Conservation (phyloP, 352 stramenopile genomes). For the Globisporangium nagaii region DNA sequence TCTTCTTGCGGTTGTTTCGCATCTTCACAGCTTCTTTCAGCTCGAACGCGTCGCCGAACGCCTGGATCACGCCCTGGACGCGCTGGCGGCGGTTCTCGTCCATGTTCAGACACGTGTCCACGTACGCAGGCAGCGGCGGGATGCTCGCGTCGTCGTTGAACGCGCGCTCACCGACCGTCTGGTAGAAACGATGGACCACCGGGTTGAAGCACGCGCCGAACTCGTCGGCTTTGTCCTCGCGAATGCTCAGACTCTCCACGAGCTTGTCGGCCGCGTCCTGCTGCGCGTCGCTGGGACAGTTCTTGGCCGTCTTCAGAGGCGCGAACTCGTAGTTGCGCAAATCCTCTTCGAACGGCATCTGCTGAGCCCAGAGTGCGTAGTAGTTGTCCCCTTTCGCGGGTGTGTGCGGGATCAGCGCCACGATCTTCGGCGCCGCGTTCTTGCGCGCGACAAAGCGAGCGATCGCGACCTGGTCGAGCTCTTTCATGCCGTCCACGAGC, state of each 20-base stretch:
- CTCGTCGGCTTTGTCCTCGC: slow-evolving; percentile 53
- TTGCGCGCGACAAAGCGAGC: slow-evolving; percentile 75
- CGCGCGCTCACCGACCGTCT: slow-evolving; percentile 50
- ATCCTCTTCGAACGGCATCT: slow-evolving; percentile 79
- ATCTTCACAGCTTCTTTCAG: slow-evolving; percentile 72
- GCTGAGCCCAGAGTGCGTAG: slow-evolving; percentile 68
- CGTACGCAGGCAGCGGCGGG: slow-evolving; percentile 42
- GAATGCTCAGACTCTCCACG: slow-evolving; percentile 69
- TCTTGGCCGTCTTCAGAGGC: slow-evolving; percentile 47
- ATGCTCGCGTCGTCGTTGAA: slow-evolving; percentile 43
- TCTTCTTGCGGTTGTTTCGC: slow-evolving; percentile 61
- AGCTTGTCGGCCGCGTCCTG: slow-evolving; percentile 57
- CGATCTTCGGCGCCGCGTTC: slow-evolving; percentile 72
- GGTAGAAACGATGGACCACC: slow-evolving; percentile 66
- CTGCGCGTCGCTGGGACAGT: slow-evolving; percentile 46
- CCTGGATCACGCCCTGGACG: slow-evolving; percentile 54
- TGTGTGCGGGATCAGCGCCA: slow-evolving; percentile 59
- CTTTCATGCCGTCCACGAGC: slow-evolving; percentile 60
- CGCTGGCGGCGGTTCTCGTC: slow-evolving; percentile 33
- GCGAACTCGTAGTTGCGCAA: slow-evolving; percentile 75
- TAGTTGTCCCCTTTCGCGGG: slow-evolving; percentile 40
- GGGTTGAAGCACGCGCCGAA: slow-evolving; percentile 66
- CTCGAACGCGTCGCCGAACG: slow-evolving; percentile 69
- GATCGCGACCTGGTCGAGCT: slow-evolving; percentile 54
- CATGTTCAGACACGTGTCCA: slow-evolving; percentile 66